Evolutionary conservation across 768 basidiomycete genomes (phyloP), one percentile per base, ranked within the genome.

Genomic region (Serendipita indica): DNA sequence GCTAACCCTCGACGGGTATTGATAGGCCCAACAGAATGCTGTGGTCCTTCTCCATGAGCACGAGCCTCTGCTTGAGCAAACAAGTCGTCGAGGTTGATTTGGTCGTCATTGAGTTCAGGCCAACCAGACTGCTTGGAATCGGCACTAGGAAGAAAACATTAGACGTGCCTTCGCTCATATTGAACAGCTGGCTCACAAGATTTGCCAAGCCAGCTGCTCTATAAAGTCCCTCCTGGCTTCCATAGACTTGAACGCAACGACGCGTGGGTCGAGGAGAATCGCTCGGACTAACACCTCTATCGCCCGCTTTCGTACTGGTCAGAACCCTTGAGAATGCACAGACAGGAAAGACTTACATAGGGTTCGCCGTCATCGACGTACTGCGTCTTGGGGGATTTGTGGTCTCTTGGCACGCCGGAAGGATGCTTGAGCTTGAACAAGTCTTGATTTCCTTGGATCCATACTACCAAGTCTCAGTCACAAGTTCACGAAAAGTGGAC

Each of bases 351-450:
- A 25, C 49, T 16, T 20, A 54, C 49, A 18, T 22, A 54, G 20
- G 49, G 49, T 33, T 54, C 49, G n/a, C 49, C 49, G 30, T 25
- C 49, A 5, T 54, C 49, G 49, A 54, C 49, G 22, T 22, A 54
- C n/a, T 54, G 49, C 22, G 30, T 54, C 22, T 54, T 54, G 22
- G 49, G 49, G 12, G n/a, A 32, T 30, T 54, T 54, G n/a, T 54
- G 49, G 32, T 54, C 49, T 3, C 49, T 18, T 10, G 49, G 49
- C 20, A 54, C 20, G 20, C 49, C 49, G 32, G 49, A 54, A 4
- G 49, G 49, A n/a, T 54, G 49, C 30, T 54, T 54, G 7, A 54
- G 30, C 49, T 54, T 54, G 49, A 54, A 54, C 49, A 54, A 30
- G 7, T 54, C 49, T 20, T 20, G 10, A 27, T 54, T 25, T 27